Base-by-base conservation (phyloP, 805 yeast species). In the Metschnikowia santaceciliae region DNA sequence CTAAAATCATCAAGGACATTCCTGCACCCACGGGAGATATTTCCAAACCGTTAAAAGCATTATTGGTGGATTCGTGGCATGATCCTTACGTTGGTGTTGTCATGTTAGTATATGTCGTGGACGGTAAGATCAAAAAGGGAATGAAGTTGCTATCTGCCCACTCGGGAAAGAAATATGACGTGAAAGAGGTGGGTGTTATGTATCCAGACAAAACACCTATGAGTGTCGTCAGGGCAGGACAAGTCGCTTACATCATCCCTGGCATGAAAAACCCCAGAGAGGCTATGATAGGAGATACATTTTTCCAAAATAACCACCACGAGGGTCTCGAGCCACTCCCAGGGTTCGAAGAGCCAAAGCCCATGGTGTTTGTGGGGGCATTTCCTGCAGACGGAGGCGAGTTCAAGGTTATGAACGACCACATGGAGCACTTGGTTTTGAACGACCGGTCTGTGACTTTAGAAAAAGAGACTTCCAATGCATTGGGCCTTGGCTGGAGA, bases 351-450 rank as follows among this genome's bases (percentile, higher is more conserved):
- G 97, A 90, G 61, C 91, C 96, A 0, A 91, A 94, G 67, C 97
- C 98, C 1, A 94, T 94, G 98, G 98, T 92, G 7, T 94, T 92
- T 66, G 95, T 92, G 45, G 98, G 98, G 13, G 99, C 98, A 0
- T 92, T 90, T 60, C 98, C 99, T 0, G 94, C 97, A 0, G 96
- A 92, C 61, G 96, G 96, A 4, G 79, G 86, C 0, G 96, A 92
- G 61, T 92, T 92, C 66, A 87, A 88, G 54, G 85, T 80, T 26
- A 77, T 92, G 74, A 96, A 94, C 62, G 98, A 94, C 60, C 86
- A 90, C 65, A 82, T 92, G 68, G 88, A 86, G 60, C 90, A 90
- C 61, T 74, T 92, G 56, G 96, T 92, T 5, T 73, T 94, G 52
- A 92, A 92, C 65, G 99, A 92, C 64, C 80, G 97, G 60, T 86